phyloP scores from a whole-genome alignment of 2,329 filamentous ascomycete genomes.

The Immersiporthe knoxdaviesiana region DNA sequence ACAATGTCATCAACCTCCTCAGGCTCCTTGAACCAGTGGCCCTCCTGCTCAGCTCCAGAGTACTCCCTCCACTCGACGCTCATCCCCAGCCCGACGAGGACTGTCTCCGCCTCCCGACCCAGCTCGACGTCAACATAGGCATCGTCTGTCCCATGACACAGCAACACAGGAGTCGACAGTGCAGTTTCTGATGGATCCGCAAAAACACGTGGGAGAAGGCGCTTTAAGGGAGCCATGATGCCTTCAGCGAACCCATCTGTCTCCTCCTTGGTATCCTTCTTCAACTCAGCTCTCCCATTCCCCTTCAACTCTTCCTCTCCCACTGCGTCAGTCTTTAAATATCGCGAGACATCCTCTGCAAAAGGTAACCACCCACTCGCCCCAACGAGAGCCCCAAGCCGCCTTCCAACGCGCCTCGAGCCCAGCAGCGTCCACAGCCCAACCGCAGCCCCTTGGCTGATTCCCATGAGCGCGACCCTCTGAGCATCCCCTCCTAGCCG shows the following conservation, averaged over 20 bases:
- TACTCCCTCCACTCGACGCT: not conserved
- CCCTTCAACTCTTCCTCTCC: not conserved
- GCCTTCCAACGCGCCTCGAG: not conserved
- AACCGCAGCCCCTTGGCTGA: not conserved
- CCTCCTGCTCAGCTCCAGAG: not conserved
- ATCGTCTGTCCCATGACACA: not conserved
- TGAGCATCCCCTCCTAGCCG: not conserved
- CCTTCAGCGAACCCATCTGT: not conserved
- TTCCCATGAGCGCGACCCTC: not conserved
- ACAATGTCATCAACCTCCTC: not conserved
- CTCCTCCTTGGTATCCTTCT: not conserved
- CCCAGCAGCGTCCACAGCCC: not conserved
- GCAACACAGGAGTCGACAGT: not conserved
- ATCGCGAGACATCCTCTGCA: not conserved
- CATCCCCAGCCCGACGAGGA: not conserved
- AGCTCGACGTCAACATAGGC: not conserved
- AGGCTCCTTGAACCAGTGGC: not conserved
- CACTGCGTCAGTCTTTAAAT: not conserved
- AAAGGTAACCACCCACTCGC: not conserved
- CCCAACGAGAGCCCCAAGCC: not conserved
- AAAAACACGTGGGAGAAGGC: not conserved
- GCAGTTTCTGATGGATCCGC: not conserved
- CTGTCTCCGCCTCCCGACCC: not conserved
- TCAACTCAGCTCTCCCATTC: not conserved
- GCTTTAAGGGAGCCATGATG: not conserved